Percentiles rank a stretch among this genome's conserved stretches.
Conservation (phyloP, 768 basidiomycete genomes). For the Hygrophorus pudorinus region DNA sequence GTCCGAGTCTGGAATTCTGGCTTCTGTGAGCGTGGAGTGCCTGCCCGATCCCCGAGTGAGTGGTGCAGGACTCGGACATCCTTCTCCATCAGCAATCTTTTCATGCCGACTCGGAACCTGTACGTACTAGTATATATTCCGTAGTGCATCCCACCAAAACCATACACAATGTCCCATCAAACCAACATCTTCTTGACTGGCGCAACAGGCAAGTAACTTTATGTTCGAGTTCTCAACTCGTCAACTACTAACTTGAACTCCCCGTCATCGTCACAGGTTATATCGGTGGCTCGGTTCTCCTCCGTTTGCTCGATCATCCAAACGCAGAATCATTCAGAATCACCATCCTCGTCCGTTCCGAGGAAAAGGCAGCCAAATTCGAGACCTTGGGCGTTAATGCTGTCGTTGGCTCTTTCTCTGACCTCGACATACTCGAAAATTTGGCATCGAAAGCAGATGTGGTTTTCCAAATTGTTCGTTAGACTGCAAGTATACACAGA, state of each 20-base stretch:
- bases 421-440: slow-evolving; percentile 27
- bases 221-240: not conserved
- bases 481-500: not conserved
- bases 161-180: not conserved
- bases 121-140: too few relatives aligned
- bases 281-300: slow-evolving; percentile 44
- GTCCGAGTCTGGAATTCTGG: too few relatives aligned
- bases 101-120: too few relatives aligned
- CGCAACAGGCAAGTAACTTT: slow-evolving; percentile 35
- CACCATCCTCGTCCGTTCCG: slow-evolving; percentile 35
- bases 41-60: too few relatives aligned
- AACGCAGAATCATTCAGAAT: too few relatives aligned
- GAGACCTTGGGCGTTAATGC: slow-evolving; percentile 25
- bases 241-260: too few relatives aligned
- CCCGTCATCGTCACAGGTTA: slow-evolving; percentile 36
- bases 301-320: slow-evolving; percentile 34
- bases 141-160: too few relatives aligned
- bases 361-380: slow-evolving; percentile 26
- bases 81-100: too few relatives aligned
- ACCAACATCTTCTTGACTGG: slow-evolving; percentile 35
- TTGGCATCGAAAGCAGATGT: slow-evolving; percentile 35
- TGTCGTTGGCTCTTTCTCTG: slow-evolving; percentile 30
- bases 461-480: slow-evolving; percentile 21
- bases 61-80: too few relatives aligned
- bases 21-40: too few relatives aligned